Percentiles rank a stretch among this genome's conserved stretches.
These are phyloP conservation scores for Xylona heveae DNA, from an alignment of 495 filamentous ascomycete species.

Conservation along the genomic window DNA sequence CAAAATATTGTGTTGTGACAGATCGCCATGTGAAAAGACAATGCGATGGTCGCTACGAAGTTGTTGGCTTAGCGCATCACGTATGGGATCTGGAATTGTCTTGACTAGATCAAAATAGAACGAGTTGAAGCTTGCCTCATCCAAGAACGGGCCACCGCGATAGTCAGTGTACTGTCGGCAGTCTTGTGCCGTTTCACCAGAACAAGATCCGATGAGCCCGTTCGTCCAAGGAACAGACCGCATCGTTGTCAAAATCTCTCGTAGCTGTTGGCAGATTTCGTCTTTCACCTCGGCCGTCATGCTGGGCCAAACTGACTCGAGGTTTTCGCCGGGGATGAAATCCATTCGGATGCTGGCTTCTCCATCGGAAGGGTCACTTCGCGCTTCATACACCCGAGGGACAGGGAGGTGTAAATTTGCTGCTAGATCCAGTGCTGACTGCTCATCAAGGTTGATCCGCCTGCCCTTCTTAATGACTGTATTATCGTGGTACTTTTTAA, in stretches of 20 bases:
- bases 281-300: neutral
- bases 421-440: too few relatives aligned
- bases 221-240: too few relatives aligned
- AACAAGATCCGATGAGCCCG: too few relatives aligned
- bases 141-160: constrained; percentile 3
- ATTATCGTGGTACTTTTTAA: too few relatives aligned
- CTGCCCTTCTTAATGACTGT: too few relatives aligned
- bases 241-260: constrained; percentile 1
- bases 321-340: constrained; percentile 1
- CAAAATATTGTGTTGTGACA: constrained; percentile 6
- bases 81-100: neutral
- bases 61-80: constrained; percentile 1
- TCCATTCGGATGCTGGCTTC: constrained; percentile 3
- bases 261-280: neutral
- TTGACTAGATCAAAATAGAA: neutral
- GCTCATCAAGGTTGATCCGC: too few relatives aligned
- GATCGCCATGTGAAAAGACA: constrained; percentile 9
- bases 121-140: constrained; percentile 6
- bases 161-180: neutral
- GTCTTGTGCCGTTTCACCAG: too few relatives aligned
- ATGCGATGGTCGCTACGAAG: constrained; percentile 5
- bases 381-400: constrained; percentile 2
- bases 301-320: neutral
- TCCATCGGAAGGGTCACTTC: neutral
- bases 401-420: too few relatives aligned